phyloP scores from a whole-genome alignment of 2,329 filamentous ascomycete species.

The Lecanicillium sp. region DNA sequence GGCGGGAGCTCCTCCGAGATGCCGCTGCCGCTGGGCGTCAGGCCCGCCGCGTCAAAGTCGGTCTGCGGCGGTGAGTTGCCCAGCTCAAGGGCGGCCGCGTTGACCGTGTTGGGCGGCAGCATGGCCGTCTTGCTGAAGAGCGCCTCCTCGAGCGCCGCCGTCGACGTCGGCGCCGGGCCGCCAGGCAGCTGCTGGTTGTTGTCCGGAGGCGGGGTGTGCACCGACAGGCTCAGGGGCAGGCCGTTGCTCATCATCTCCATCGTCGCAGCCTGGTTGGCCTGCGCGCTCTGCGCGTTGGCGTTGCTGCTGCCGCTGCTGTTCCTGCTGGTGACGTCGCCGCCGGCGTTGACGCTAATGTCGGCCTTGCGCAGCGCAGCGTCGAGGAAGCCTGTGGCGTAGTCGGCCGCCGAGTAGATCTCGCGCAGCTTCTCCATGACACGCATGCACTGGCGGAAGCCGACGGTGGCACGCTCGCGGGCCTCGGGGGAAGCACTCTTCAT shows the following conservation, averaged over 20 bases:
- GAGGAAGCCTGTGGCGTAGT: constrained; percentile 93
- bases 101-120: constrained; percentile 34
- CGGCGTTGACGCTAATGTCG: constrained; percentile 58
- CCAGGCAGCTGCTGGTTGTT: too few relatives aligned
- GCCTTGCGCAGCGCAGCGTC: constrained; percentile 86
- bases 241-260: constrained; percentile 30
- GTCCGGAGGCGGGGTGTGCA: constrained; percentile 50
- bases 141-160: constrained; percentile 28
- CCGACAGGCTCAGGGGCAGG: constrained; percentile 31
- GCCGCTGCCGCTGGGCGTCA: constrained; percentile 42
- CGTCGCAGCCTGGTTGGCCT: background rate
- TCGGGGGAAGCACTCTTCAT: constrained; percentile 76
- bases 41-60: constrained; percentile 33
- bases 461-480: constrained; percentile 65
- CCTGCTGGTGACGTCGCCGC: background rate
- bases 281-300: constrained; percentile 22
- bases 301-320: constrained; percentile 6
- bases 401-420: constrained; percentile 88
- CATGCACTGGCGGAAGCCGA: constrained; percentile 89
- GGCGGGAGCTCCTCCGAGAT: constrained; percentile 34
- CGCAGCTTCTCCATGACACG: constrained; percentile 79
- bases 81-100: constrained; percentile 30
- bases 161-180: constrained; percentile 23
- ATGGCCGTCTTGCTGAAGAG: constrained; percentile 29
- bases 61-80: constrained; percentile 40